These are phyloP conservation scores for Microstegium vimineum DNA, from an alignment of 176 grass and related monocot genomes.

Conservation along the genomic window DNA sequence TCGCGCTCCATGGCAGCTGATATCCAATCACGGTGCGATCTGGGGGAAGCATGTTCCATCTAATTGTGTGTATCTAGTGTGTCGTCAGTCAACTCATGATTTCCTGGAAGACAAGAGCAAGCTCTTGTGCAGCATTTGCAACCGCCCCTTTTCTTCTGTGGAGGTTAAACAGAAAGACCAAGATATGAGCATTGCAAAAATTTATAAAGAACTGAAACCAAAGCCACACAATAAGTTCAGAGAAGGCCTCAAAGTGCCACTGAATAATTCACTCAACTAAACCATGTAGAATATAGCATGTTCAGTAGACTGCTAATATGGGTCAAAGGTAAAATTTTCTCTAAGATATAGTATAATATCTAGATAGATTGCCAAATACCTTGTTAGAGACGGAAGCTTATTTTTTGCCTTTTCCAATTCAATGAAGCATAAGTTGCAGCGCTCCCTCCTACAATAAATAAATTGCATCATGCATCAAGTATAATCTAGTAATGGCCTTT, in stretches of 20 bases:
- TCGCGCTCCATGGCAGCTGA: constrained; percentile 6
- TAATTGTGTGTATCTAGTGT: constrained; percentile 29
- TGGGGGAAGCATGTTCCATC: constrained; percentile 1
- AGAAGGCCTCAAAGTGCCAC: background rate
- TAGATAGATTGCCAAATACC: constrained; percentile 37
- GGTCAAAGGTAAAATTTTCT: background rate
- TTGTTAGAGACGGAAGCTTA: constrained; percentile 56
- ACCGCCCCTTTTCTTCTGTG: constrained; percentile 84
- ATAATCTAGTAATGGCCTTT: constrained; percentile 1
- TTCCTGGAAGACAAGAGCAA: constrained; percentile 87
- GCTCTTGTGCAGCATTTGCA: constrained; percentile 78
- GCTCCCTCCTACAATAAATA: constrained; percentile 59
- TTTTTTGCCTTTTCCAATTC: constrained; percentile 96
- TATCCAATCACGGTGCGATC: background rate
- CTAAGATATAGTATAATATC: background rate
- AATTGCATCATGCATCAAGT: constrained; percentile 34
- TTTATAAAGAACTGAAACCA: background rate
- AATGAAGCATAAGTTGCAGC: constrained; percentile 94
- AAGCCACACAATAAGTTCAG: background rate
- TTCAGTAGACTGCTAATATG: background rate
- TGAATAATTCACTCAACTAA: background rate
- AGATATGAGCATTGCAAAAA: constrained; percentile 1
- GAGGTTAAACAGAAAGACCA: constrained; percentile 29
- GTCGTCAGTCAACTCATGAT: constrained; percentile 56
- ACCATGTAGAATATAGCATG: background rate